A percentile compares a stretch with the other conserved stretches of the same genome.
Evolutionary conservation across 768 basidiomycete species (phyloP).

Genomic region (Collybia sp.): DNA sequence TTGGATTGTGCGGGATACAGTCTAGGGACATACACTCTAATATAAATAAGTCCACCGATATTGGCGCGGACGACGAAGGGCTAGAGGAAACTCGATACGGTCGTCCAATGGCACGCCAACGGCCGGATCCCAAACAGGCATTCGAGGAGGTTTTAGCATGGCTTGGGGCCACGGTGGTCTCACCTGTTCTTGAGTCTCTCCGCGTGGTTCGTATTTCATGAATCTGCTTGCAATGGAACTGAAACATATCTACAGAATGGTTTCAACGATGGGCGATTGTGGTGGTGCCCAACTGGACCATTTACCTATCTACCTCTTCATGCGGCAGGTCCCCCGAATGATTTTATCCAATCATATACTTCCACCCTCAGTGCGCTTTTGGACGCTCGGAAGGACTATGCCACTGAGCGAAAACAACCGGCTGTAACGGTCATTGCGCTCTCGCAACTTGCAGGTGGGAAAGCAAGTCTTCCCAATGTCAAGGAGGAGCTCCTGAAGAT

Average conservation of each 20-base stretch:
- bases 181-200: slow-evolving; percentile 7
- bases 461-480: not conserved
- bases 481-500: not conserved
- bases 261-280: slow-evolving; percentile 8
- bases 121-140: not conserved
- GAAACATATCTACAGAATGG: slow-evolving; percentile 4
- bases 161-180: slow-evolving; percentile 4
- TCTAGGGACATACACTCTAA: not conserved
- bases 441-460: not conserved
- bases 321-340: slow-evolving; percentile 5
- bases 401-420: not conserved
- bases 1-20: not conserved
- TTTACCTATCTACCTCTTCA: slow-evolving; percentile 11
- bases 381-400: not conserved
- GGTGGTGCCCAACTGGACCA: slow-evolving; percentile 13
- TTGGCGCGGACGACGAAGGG: not conserved
- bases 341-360: slow-evolving; percentile 11
- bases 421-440: not conserved
- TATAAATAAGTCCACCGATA: too few relatives aligned
- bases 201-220: slow-evolving; percentile 1
- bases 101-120: not conserved
- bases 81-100: not conserved
- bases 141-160: slow-evolving; percentile 7
- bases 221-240: not conserved
- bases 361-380: slow-evolving; percentile 8